Percentiles rank a stretch among this genome's conserved stretches.
Evolutionary conservation across 306 rosid genomes (phyloP).

Genomic region (Vachellia collinsii): DNA sequence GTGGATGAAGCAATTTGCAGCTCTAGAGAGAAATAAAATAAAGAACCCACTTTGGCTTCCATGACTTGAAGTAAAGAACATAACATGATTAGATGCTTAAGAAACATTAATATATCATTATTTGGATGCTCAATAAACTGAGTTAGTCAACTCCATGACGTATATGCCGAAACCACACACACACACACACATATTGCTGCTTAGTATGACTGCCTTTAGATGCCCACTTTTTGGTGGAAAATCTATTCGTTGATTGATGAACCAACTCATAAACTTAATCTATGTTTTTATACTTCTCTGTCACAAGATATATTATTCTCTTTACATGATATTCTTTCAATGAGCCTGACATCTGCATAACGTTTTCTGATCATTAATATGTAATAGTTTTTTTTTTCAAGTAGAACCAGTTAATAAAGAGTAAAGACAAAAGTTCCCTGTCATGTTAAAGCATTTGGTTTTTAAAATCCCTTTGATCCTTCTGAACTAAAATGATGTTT

Average conservation of each 20-base stretch:
- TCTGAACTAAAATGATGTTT: neutral
- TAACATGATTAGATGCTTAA: neutral
- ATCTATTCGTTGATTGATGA: neutral
- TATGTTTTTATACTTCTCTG: neutral
- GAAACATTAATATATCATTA: neutral
- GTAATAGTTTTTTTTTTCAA: neutral
- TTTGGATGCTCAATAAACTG: neutral
- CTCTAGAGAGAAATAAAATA: constrained; percentile 19
- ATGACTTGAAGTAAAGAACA: neutral
- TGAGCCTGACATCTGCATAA: neutral
- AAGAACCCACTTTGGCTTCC: neutral
- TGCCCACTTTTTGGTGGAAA: neutral
- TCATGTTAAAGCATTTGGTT: neutral
- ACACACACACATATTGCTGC: neutral
- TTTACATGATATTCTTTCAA: neutral
- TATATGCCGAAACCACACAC: neutral
- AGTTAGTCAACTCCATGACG: neutral
- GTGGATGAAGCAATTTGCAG: constrained; percentile 19
- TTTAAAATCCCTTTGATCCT: neutral
- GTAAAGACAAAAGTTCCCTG: neutral
- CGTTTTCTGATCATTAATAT: neutral
- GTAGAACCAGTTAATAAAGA: neutral
- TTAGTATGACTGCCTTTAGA: neutral
- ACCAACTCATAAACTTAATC: neutral
- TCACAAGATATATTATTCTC: neutral